Base-by-base conservation (phyloP, 345 rosid genomes). In the Arabidopsis thaliana region DNA sequence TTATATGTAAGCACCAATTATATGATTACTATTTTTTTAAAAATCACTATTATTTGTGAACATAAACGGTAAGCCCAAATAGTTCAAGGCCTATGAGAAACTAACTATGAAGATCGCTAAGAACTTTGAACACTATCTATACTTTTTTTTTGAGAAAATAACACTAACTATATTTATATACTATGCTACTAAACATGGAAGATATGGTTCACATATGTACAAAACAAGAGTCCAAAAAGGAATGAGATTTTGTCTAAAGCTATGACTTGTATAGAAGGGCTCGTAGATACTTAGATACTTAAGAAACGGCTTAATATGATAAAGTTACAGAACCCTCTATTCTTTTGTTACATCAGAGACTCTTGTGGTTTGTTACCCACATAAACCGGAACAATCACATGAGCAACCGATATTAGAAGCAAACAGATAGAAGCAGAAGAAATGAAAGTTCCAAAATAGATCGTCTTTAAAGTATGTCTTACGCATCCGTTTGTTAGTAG, bases 401-500 rank as follows among this genome's bases (percentile, higher is more conserved):
- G 74, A 76, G 69, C 69, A 69, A 68, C 78, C 5, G 11, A 33
- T 40, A 72, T 55, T 13, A 51, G 62, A 72, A 36, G 52, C 58
- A 62, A 61, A 69, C 33, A 36, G 24, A 53, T 4, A 55, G 40
- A 22, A 36, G 50, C 55, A 48, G 8, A 63, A 46, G 36, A 74
- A 20, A 16, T 16, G 2, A 65, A 34, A 65, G 14, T 55, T 34
- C 33, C 5, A 63, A 5, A 34, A 58, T 16, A 53, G 50, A 67
- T 67, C 7, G 24, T 30, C 52, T 38, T 30, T 59, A 1, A 70
- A 63, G 44, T 53, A 37, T 70, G 44, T 70, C 65, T 70, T 56
- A 56, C 46, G 32, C 80, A 70, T 56, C 63, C 48, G 53, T 42
- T 70, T 70, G 80, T 76, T 76, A 76, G 80, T 76, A 69, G 71